Base-by-base conservation (phyloP, 2,329 filamentous ascomycete species). In the Trichoderma citrinoviride region DNA sequence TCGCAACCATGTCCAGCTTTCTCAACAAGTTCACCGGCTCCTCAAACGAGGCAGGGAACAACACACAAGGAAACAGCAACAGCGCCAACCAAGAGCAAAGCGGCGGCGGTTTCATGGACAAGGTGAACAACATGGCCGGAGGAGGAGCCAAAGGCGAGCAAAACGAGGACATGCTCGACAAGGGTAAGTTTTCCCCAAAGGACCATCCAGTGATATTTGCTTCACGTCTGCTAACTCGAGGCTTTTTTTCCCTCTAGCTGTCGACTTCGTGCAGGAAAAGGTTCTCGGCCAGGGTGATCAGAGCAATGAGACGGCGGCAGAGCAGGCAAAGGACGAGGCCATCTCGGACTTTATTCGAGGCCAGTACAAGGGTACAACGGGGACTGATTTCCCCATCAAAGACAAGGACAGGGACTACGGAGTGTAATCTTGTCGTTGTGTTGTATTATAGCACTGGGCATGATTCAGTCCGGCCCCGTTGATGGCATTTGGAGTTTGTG, bases 241-340 rank as follows among this genome's bases (percentile, higher is more conserved):
- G 33, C 3, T 3, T 33, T 12, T 4, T 37, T 14, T 33, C 17
- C 5, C 1, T 47, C 19, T 68, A 94, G 91, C 85, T 60, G 81
- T 94, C 80, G 91, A 95, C 77, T 86, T 84, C 68, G 84, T 93
- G 25, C 92, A 96, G 78, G 86, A 95, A 77, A 86, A 91, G 68
- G 78, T 93, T 74, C 73, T 95, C 17, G 87, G 87, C 43, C 80
- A 87, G 69, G 91, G 91, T 19, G 73, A 84, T 53, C 91, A 95
- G 79, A 80, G 84, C 78, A 91, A 92, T 74, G 90, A 90, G 77
- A 82, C 77, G 57, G 91, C 91, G 5, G 73, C 87, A 21, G 92
- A 96, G 79, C 91, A 96, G 78, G 90, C 89, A 71, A 93, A 94
- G 80, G 92, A 95, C 75, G 89, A 92, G 77, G 81, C 90, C 75